Evolutionary conservation across 306 rosid genomes (phyloP).

Genomic region (Argentina anserina): DNA sequence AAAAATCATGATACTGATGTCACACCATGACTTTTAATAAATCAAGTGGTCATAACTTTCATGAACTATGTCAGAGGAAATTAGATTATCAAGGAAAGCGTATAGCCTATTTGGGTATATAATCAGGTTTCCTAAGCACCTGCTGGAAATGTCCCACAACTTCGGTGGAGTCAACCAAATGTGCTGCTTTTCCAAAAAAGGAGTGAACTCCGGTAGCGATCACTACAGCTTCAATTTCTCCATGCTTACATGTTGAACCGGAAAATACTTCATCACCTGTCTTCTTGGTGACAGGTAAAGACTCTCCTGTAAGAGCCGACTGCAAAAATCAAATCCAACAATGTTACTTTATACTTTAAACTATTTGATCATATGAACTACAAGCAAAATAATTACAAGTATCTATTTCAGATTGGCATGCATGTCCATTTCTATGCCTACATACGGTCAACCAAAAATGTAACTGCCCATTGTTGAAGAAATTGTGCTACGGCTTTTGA

Average conservation of each 20-base stretch:
- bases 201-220: conserved; percentile 83
- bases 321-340: conserved; percentile 38
- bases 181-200: conserved; percentile 83
- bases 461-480: not conserved
- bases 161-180: conserved; percentile 67
- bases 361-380: conserved; percentile 11
- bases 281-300: conserved; percentile 73
- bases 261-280: conserved; percentile 74
- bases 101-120: not conserved
- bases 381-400: not conserved
- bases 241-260: conserved; percentile 85
- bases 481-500: not conserved
- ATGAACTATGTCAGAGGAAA: not conserved
- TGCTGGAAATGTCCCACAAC: conserved; percentile 80
- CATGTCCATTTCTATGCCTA: not conserved
- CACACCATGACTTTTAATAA: not conserved
- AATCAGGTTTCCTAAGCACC: conserved; percentile 31
- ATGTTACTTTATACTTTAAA: conserved; percentile 12
- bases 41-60: not conserved
- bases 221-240: conserved; percentile 87
- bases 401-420: not conserved
- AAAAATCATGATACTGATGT: conserved; percentile 8
- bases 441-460: not conserved
- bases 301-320: conserved; percentile 94
- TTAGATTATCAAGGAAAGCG: not conserved